Evolutionary conservation across 768 basidiomycete species (phyloP), one percentile per base, ranked within the genome.

Genomic region (Mycena crocata): DNA sequence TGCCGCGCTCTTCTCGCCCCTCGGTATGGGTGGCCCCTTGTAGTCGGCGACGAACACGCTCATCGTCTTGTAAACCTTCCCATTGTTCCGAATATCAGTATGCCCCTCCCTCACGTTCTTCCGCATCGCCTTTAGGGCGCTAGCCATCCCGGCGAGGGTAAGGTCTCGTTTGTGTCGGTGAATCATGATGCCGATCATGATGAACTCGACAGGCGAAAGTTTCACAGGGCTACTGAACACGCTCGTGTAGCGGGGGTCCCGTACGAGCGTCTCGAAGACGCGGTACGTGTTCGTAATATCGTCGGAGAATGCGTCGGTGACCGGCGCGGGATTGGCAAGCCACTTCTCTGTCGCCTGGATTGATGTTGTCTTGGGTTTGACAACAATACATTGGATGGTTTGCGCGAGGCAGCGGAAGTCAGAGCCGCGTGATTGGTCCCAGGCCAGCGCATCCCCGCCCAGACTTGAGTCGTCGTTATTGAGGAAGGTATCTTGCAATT

Each of bases 161-260:
- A 86, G 68, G 14, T 56, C 73, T 17, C 80, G 76, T 75, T 83
- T 87, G 58, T 84, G 80, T n/a, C 81, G 74, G 15, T 83, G 82
- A 19, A 93, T 84, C 24, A 93, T 75, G 5, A 91, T 70, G 24
- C 80, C 81, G 51, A 87, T 84, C 67, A 84, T 78, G 50, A 91
- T 81, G 67, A 94, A 87, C 74, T 94, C 93, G 42, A 92, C 80
- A 0, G 93, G 93, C 0, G 91, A 83, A 1, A 93, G 81, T 40
- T 88, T 89, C 68, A 80, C 77, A 24, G 70, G 39, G 75, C 67
- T 75, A 74, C 78, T 74, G 73, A 90, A 85, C 24, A 78, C 63
- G 10, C 70, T 59, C n/a, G 71, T 78, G 23, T 79, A 69, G 9
- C 80, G 71, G 3, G 71, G 49, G 51, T 86, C 79, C 7, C 72